These are phyloP conservation scores for Ceratobasidium sp. DNA, from an alignment of 1,284 basidiomycete species.

Conservation along the genomic window DNA sequence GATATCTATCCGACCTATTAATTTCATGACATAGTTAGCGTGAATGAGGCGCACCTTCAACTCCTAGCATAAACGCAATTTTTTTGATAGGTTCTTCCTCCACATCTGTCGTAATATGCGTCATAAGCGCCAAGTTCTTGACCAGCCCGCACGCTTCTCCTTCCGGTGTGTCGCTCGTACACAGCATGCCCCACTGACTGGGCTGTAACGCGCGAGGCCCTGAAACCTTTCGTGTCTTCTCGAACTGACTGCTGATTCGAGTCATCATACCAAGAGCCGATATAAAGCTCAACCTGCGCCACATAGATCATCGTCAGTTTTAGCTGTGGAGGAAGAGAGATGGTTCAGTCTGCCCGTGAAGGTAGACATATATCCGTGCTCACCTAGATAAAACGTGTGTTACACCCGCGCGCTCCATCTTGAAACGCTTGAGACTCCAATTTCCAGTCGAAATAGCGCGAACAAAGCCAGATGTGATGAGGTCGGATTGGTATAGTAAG, in stretches of 20 bases:
- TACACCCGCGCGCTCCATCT: slow-evolving; percentile 99
- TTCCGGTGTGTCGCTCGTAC: slow-evolving; percentile 99
- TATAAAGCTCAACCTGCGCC: slow-evolving; percentile 98
- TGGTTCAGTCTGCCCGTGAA: background rate
- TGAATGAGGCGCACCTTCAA: slow-evolving; percentile 76
- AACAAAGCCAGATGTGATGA: slow-evolving; percentile 96
- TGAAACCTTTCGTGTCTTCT: slow-evolving; percentile 99
- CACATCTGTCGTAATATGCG: slow-evolving; percentile 98
- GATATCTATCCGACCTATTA: slow-evolving; percentile 75
- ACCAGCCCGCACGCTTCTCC: slow-evolving; percentile 99
- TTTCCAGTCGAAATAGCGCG: slow-evolving; percentile 99
- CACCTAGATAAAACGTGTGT: slow-evolving; percentile 88
- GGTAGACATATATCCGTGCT: no score
- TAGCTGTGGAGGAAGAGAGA: background rate
- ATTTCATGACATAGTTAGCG: background rate
- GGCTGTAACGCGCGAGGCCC: slow-evolving; percentile 99
- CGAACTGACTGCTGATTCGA: slow-evolving; percentile 99
- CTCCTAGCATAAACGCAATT: slow-evolving; percentile 93
- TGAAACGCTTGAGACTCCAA: slow-evolving; percentile 99
- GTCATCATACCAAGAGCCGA: slow-evolving; percentile 98
- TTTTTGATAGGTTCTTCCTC: slow-evolving; percentile 95
- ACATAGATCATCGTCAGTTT: slow-evolving; percentile 48
- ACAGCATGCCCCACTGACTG: slow-evolving; percentile 99
- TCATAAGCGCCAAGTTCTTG: slow-evolving; percentile 98
- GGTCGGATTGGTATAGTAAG: slow-evolving; percentile 93